Evolutionary conservation across 441 rosid genomes (phyloP).

Genomic region (Euphorbia corollata): DNA sequence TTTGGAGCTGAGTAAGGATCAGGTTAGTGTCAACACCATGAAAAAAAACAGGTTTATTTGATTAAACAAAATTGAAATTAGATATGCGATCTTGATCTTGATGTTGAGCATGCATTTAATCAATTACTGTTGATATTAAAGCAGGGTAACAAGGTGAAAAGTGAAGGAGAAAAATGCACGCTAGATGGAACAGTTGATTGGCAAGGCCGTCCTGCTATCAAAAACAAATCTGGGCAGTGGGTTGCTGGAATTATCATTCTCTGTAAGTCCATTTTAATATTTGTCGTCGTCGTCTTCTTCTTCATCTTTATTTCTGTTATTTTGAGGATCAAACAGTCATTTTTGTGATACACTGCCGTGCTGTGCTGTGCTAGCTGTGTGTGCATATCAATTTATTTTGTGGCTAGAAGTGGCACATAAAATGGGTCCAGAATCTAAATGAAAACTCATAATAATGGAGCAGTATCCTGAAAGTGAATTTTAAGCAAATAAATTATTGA

Average conservation of each 20-base stretch:
- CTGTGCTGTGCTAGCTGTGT: too few relatives aligned
- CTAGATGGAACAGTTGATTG: conserved; percentile 69
- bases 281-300: too few relatives aligned
- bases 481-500: not conserved
- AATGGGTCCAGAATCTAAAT: conserved; percentile 14
- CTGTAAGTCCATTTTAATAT: conserved; percentile 31
- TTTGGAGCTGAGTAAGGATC: conserved; percentile 39
- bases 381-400: not conserved
- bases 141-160: conserved; percentile 33
- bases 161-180: conserved; percentile 39
- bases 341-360: too few relatives aligned
- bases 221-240: conserved; percentile 64
- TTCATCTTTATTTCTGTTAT: not conserved
- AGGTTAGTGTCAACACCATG: conserved; percentile 32
- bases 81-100: not conserved
- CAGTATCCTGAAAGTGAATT: not conserved
- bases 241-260: conserved; percentile 68
- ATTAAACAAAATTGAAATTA: not conserved
- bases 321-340: not conserved
- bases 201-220: conserved; percentile 61
- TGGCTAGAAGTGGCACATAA: not conserved
- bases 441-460: not conserved
- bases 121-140: not conserved
- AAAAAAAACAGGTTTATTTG: not conserved
- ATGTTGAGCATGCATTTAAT: not conserved